A percentile compares a stretch with the other conserved stretches of the same genome.
phyloP scores from a whole-genome alignment of 2,329 filamentous ascomycete genomes.

The Colletotrichum destructivum region DNA sequence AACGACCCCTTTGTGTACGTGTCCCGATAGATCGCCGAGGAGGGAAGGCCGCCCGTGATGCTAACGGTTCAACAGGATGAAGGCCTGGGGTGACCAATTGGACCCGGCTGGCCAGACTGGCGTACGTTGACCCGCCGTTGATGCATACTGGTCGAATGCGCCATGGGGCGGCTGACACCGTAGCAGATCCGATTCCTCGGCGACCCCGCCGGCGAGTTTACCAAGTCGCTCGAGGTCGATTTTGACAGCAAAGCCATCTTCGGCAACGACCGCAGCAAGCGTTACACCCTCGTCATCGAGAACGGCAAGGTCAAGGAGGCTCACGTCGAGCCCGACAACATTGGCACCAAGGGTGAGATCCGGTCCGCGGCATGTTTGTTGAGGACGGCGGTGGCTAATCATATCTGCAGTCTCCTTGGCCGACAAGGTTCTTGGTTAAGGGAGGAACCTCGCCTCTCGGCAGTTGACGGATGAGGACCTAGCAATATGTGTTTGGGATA shows the following conservation, averaged over 20 bases:
- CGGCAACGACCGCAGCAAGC: conserved; percentile 86
- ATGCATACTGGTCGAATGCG: not conserved
- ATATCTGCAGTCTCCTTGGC: conserved; percentile 62
- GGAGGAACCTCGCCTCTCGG: too few species aligned
- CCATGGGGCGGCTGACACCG: conserved; percentile 14
- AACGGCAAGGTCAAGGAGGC: conserved; percentile 87
- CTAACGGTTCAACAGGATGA: conserved; percentile 74
- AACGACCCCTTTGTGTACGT: conserved; percentile 96
- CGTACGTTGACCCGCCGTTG: conserved; percentile 66
- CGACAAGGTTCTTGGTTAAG: conserved; percentile 63
- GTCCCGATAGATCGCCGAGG: not conserved
- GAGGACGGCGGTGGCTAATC: conserved; percentile 11
- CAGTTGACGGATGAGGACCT: not conserved
- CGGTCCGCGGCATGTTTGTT: conserved; percentile 13
- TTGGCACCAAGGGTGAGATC: conserved; percentile 79
- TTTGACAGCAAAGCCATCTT: conserved; percentile 88
- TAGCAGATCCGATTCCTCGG: conserved; percentile 89
- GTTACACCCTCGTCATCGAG: conserved; percentile 87
- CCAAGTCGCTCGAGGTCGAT: conserved; percentile 84
- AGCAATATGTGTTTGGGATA: not conserved
- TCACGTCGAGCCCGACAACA: conserved; percentile 91
- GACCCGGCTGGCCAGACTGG: conserved; percentile 83
- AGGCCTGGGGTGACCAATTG: conserved; percentile 86
- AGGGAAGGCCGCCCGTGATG: conserved; percentile 31
- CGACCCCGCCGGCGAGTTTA: conserved; percentile 85